Evolutionary conservation across 208 protist genomes (phyloP), one percentile per base, ranked within the genome.

Genomic region (Strigomonas culicis): DNA sequence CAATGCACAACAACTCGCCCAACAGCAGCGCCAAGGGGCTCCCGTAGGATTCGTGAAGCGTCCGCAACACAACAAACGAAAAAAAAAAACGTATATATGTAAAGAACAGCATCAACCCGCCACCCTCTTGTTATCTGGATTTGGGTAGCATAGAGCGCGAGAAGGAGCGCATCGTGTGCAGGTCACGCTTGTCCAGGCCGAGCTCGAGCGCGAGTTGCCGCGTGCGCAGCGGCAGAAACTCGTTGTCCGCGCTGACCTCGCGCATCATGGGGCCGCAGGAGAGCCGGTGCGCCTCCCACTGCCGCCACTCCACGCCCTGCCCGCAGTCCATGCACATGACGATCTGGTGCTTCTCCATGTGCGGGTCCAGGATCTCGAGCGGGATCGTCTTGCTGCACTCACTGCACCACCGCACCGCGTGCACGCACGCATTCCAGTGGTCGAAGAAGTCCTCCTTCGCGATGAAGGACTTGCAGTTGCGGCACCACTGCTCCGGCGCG

Each of bases 301-400:
- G 75, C 36, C 88, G 83, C 91, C 91, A 96, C 83, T 96, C 91
- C 55, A 96, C 80, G 1, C 69, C 72, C 43, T 75, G 74, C 19
- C 91, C 88, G 36, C 91, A 96, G 73, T 96, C 91, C 55, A 96
- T 63, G 70, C 91, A 96, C 59, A 93, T 50, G 22, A 96, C 91
- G 32, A 96, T 75, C 76, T 92, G 87, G 61, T 96, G 91, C 72
- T 94, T 94, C 69, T 96, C 91, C 70, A 62, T 64, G 70, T 96
- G 91, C 51, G 88, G 83, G 71, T 75, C 91, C 28, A 92, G 72
- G 56, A 86, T 64, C 52, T 86, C 80, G n/a, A 93, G 72, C 27
- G 88, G 82, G 22, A 96, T 76, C 8, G 83, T 85, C 59, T 78
- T 81, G 58, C 77, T 84, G 69, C 91, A 96, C 72, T 90, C 82